phyloP scores from a whole-genome alignment of 495 filamentous ascomycete genomes.

The Friedmanniomyces endolithicus region DNA sequence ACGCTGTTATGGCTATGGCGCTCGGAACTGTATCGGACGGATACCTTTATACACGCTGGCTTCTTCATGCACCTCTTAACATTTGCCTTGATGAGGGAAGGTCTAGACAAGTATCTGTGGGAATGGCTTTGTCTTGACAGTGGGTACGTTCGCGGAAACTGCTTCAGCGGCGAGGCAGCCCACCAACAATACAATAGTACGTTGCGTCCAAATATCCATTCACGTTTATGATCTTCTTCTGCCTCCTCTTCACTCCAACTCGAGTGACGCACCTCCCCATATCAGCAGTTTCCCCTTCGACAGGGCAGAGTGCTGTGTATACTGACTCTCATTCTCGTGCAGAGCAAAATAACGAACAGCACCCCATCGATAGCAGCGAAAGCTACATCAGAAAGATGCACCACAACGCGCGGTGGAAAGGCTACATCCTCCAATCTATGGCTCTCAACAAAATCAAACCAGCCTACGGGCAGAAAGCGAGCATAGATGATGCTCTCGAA shows the following conservation, averaged over 20 bases:
- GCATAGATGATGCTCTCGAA: constrained; percentile 4
- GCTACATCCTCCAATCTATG: neutral
- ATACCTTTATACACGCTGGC: neutral
- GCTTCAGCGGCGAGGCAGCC: too few relatives aligned
- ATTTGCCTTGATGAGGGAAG: constrained; percentile 1
- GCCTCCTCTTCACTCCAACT: too few relatives aligned
- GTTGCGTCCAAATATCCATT: too few relatives aligned
- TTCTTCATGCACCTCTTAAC: neutral
- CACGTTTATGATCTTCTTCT: too few relatives aligned
- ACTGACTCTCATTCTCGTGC: too few relatives aligned
- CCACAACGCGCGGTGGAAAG: constrained; percentile 9
- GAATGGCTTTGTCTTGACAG: constrained; percentile 10
- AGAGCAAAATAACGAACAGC: too few relatives aligned
- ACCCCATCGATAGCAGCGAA: neutral
- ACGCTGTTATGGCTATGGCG: constrained; percentile 13
- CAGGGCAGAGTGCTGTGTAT: too few relatives aligned
- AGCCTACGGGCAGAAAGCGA: neutral
- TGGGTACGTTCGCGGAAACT: neutral
- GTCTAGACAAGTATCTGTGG: constrained; percentile 11
- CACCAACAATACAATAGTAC: too few relatives aligned
- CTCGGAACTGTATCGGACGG: neutral
- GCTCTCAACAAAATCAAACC: neutral
- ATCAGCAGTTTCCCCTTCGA: too few relatives aligned
- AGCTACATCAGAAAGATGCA: neutral
- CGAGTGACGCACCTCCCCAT: too few relatives aligned